Evolutionary conservation across 208 protist species (phyloP), one percentile per base, ranked within the genome.

Genomic region (Acanthamoeba royreba): DNA sequence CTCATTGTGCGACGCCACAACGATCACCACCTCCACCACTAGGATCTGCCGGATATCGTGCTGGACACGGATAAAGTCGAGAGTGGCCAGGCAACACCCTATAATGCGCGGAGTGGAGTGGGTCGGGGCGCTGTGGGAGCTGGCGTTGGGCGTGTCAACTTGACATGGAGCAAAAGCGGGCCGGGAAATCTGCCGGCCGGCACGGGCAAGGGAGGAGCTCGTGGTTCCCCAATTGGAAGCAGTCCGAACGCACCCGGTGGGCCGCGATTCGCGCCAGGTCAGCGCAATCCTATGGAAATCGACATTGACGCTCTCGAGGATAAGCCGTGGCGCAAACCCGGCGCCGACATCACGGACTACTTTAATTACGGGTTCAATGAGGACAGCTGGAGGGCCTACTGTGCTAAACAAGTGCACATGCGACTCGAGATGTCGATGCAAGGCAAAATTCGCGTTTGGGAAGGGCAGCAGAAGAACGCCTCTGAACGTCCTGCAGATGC

Each of bases 291-390:
- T 4, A 25, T 91, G 8, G 92, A 94, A 42, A 61, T 94, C 31
- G 92, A 94, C 45, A 94, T 94, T 7, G 92, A 94, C 42, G 22
- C 0, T 1, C 86, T 94, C 22, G 79, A 61, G 33, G 92, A 92
- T 7, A 94, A 94, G 66, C 92, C 92, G 1, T 94, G 92, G 92
- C 74, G 92, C 52, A 86, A 94, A 38, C 92, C 92, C n/a, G 92
- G 93, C 13, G 93, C 45, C 46, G 93, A 95, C 31, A 13, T 95
- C 19, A 77, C 89, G 42, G 90, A 93, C 49, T 95, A 94, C 53
- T 95, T 95, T 47, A 95, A 95, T 53, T 95, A 95, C 40, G 93
- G 93, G 45, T 95, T 95, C 93, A 90, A 79, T 35, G 93, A 95
- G 49, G 93, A 94, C 19, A 94, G n/a, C 43, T 95, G 88, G 89